Evolutionary conservation across 805 yeast genomes (phyloP).

Genomic region (Isabelozyma rhagii): DNA sequence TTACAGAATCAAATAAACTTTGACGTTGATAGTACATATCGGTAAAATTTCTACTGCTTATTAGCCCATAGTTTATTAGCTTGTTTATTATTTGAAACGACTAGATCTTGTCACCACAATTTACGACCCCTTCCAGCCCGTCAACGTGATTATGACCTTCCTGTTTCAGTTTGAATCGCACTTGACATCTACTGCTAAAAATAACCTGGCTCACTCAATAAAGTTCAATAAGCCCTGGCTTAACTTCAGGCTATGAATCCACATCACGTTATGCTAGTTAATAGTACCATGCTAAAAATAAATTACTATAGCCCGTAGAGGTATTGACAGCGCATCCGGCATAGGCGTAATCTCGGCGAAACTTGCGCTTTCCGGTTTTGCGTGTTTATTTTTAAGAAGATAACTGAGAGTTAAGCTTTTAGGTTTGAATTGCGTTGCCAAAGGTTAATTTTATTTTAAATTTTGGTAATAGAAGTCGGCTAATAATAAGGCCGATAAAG

Average conservation of each 20-base stretch:
- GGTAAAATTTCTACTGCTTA: background rate
- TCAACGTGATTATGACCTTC: background rate
- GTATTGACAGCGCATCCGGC: background rate
- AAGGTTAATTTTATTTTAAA: background rate
- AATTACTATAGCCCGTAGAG: background rate
- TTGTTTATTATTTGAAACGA: background rate
- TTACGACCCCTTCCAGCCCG: background rate
- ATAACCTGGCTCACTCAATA: no score
- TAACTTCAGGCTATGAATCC: no score
- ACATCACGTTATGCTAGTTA: no score
- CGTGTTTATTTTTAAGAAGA: background rate
- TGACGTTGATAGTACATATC: background rate
- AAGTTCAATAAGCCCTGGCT: no score
- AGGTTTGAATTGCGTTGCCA: background rate
- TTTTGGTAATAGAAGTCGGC: background rate
- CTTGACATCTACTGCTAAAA: background rate
- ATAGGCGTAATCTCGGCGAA: no score
- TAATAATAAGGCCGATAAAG: background rate
- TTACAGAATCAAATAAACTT: no score
- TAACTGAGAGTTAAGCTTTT: background rate
- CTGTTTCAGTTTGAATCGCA: background rate
- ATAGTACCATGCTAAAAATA: no score
- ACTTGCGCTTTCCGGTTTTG: background rate
- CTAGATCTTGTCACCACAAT: background rate
- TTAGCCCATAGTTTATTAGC: background rate